Percentiles rank a stretch among this genome's conserved stretches.
phyloP scores from a whole-genome alignment of 2,329 filamentous ascomycete species.

The Trichoderma endophyticum region DNA sequence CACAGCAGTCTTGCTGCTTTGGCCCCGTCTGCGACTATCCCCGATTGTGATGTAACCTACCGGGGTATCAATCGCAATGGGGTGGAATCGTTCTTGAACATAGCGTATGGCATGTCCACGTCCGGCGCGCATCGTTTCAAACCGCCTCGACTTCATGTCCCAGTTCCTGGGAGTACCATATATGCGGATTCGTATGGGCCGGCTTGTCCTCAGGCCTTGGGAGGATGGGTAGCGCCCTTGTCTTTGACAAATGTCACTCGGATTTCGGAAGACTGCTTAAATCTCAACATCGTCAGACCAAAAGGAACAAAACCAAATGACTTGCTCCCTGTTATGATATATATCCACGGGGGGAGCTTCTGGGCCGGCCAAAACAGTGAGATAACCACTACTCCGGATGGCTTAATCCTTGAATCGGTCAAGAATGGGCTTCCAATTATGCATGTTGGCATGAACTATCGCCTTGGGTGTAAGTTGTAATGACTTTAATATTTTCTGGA shows the following conservation, averaged over 20 bases:
- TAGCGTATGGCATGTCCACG: constrained; percentile 47
- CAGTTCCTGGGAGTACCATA: constrained; percentile 32
- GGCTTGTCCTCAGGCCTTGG: constrained; percentile 43
- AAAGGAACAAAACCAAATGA: constrained; percentile 21
- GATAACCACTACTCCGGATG: constrained; percentile 40
- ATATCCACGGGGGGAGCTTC: constrained; percentile 35
- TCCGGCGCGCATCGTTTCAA: constrained; percentile 45
- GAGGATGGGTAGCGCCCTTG: constrained; percentile 29
- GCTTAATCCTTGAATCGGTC: constrained; percentile 44
- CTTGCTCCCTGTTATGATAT: constrained; percentile 38
- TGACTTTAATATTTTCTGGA: background rate
- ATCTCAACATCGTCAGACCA: constrained; percentile 35
- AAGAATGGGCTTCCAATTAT: constrained; percentile 38
- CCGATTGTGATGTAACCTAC: constrained; percentile 36
- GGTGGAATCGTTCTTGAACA: constrained; percentile 46
- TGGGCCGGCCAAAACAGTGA: constrained; percentile 32
- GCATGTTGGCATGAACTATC: constrained; percentile 36
- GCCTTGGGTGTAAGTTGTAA: constrained; percentile 22
- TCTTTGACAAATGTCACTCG: constrained; percentile 37
- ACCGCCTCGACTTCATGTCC: constrained; percentile 37
- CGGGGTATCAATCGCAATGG: constrained; percentile 41
- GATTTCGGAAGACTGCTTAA: constrained; percentile 38
- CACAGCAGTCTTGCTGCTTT: background rate
- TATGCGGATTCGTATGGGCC: constrained; percentile 40
- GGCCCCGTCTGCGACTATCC: constrained; percentile 21